Percentiles rank a stretch among this genome's conserved stretches.
phyloP scores from a whole-genome alignment of 495 filamentous ascomycete genomes.

The Cladorrhinum samala region DNA sequence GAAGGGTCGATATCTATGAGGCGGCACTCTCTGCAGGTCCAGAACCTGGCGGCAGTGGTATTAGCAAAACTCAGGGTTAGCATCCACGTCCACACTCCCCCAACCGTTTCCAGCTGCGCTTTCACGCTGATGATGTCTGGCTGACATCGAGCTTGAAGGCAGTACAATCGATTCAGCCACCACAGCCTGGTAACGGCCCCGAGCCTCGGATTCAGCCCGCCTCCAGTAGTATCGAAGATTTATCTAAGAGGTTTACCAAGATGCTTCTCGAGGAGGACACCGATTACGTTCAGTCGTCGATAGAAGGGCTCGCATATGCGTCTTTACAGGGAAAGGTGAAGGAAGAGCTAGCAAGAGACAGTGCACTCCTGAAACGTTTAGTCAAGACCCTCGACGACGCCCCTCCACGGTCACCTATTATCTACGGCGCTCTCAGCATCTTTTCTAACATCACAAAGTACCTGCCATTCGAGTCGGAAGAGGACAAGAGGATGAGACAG shows the following conservation, averaged over 20 bases:
- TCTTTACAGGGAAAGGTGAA: slow-evolving; percentile 79
- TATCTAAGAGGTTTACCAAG: slow-evolving; percentile 71
- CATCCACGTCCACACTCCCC: slow-evolving; percentile 13
- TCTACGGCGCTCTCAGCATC: slow-evolving; percentile 80
- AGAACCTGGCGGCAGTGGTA: slow-evolving; percentile 73
- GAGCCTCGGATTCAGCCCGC: slow-evolving; percentile 40
- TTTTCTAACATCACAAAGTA: slow-evolving; percentile 78
- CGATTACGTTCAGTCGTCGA: slow-evolving; percentile 55
- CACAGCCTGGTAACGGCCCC: slow-evolving; percentile 32
- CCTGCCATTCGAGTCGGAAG: slow-evolving; percentile 71
- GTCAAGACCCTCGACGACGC: slow-evolving; percentile 57
- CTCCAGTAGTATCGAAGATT: slow-evolving; percentile 57
- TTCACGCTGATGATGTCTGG: slow-evolving; percentile 26
- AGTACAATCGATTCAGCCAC: slow-evolving; percentile 32
- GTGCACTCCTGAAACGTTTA: slow-evolving; percentile 57
- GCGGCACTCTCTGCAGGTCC: slow-evolving; percentile 45
- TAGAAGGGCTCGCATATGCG: slow-evolving; percentile 91
- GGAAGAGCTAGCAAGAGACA: slow-evolving; percentile 65
- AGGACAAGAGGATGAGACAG: slow-evolving; percentile 83
- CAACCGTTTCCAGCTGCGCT: slow-evolving; percentile 8
- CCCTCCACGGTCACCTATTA: slow-evolving; percentile 57
- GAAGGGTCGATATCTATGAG: slow-evolving; percentile 43
- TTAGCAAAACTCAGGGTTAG: slow-evolving; percentile 67
- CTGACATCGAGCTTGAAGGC: slow-evolving; percentile 50
- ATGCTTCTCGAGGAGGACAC: slow-evolving; percentile 61